phyloP scores from a whole-genome alignment of 2,329 filamentous ascomycete species.

The Fusarium sambucinum region DNA sequence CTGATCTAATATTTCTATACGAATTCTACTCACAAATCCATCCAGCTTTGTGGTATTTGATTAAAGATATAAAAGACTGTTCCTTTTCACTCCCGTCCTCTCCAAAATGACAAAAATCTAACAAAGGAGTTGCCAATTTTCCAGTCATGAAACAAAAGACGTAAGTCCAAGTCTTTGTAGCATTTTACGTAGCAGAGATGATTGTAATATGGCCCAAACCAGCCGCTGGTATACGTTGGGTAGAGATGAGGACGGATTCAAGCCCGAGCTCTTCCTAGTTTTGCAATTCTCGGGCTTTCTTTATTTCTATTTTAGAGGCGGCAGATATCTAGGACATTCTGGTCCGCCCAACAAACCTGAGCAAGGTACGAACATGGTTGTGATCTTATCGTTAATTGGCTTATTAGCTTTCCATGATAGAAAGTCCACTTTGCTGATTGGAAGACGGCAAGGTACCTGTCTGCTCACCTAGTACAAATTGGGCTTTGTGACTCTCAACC shows the following conservation, averaged over 20 bases:
- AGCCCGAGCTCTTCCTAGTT: not conserved
- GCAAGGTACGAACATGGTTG: conserved; percentile 39
- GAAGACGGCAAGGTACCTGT: conserved; percentile 2
- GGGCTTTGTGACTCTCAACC: conserved; percentile 1
- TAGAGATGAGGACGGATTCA: not conserved
- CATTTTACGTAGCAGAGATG: not conserved
- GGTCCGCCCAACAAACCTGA: conserved; percentile 42
- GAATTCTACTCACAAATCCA: too few relatives aligned
- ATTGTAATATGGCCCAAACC: conserved; percentile 11
- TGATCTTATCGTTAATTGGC: conserved; percentile 32
- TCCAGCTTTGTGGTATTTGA: not conserved
- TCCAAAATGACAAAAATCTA: too few relatives aligned
- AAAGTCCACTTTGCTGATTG: conserved; percentile 33
- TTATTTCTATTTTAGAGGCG: not conserved
- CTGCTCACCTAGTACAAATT: conserved; percentile 19
- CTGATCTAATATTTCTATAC: not conserved
- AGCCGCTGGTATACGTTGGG: not conserved
- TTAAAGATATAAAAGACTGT: not conserved
- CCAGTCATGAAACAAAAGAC: not conserved
- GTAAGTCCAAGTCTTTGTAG: not conserved
- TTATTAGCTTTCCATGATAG: conserved; percentile 18
- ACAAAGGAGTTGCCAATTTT: too few relatives aligned
- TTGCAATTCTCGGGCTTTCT: conserved; percentile 14
- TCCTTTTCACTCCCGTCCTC: too few relatives aligned
- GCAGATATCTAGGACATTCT: conserved; percentile 33